Evolutionary conservation across 177 flowering plant species (phyloP).

Genomic region (Viscum album): DNA sequence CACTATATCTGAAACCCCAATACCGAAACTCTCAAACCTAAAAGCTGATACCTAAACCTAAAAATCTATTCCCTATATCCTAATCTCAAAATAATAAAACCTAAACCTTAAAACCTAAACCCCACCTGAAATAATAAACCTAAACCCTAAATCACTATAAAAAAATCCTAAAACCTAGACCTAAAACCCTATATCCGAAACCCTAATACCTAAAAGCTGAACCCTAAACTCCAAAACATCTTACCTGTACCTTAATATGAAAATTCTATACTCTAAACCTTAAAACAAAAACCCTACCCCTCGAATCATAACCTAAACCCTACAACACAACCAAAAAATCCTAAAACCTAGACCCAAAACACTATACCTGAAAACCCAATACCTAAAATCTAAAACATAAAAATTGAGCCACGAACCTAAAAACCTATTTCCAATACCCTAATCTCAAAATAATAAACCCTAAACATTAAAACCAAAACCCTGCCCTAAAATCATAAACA

Average conservation of each 20-base stretch:
- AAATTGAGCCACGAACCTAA: background rate
- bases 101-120: conserved; percentile 1
- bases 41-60: conserved; percentile 3
- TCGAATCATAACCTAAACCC: conserved; percentile 6
- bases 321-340: background rate
- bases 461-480: conserved; percentile 4
- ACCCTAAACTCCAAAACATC: background rate
- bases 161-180: background rate
- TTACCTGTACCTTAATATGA: background rate
- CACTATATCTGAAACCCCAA: conserved; percentile 6
- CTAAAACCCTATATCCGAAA: background rate
- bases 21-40: conserved; percentile 6
- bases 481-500: background rate
- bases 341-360: conserved; percentile 5
- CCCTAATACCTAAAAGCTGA: background rate
- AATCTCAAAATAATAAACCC: background rate
- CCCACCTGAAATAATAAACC: background rate
- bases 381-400: conserved; percentile 3
- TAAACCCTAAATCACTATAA: background rate
- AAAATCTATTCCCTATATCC: conserved; percentile 2
- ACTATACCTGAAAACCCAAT: background rate
- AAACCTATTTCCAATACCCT: background rate
- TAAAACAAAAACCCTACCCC: conserved; percentile 7
- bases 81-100: background rate
- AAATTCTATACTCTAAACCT: conserved; percentile 6